Evolutionary conservation across 345 rosid species (phyloP).

Genomic region (Melastoma malabathricum): DNA sequence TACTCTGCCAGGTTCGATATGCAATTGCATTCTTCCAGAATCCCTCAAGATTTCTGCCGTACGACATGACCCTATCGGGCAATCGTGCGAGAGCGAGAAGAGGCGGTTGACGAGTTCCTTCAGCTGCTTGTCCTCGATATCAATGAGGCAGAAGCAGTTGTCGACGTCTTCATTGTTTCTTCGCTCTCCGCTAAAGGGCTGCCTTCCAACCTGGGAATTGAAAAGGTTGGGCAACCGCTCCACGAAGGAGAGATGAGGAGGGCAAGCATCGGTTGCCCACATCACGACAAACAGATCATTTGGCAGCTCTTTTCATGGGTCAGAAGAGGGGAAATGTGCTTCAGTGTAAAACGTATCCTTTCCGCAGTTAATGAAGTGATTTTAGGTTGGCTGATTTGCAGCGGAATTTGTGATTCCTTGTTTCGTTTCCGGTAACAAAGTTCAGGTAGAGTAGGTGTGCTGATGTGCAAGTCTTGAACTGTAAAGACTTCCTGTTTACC

Average conservation of each 20-base stretch:
- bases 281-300: no score
- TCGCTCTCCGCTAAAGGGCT: constrained; percentile 76
- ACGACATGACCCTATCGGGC: constrained; percentile 40
- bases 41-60: constrained; percentile 55
- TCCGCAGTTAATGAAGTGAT: no score
- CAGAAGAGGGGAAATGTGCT: no score
- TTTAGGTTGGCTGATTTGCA: no score
- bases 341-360: no score
- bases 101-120: constrained; percentile 49
- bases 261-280: no score
- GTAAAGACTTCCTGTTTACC: no score
- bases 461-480: no score
- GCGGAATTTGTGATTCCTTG: no score
- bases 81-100: constrained; percentile 51
- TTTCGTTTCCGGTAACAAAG: no score
- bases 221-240: constrained; percentile 49
- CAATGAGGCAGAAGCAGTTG: constrained; percentile 68
- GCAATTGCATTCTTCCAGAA: constrained; percentile 88
- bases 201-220: constrained; percentile 77
- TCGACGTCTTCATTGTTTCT: constrained; percentile 54
- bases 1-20: constrained; percentile 46
- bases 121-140: constrained; percentile 66
- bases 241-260: constrained; percentile 52
- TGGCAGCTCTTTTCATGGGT: no score
- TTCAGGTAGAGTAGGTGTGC: no score